Conservation (phyloP, 345 rosid genomes). For the Sisymbrium irio region DNA sequence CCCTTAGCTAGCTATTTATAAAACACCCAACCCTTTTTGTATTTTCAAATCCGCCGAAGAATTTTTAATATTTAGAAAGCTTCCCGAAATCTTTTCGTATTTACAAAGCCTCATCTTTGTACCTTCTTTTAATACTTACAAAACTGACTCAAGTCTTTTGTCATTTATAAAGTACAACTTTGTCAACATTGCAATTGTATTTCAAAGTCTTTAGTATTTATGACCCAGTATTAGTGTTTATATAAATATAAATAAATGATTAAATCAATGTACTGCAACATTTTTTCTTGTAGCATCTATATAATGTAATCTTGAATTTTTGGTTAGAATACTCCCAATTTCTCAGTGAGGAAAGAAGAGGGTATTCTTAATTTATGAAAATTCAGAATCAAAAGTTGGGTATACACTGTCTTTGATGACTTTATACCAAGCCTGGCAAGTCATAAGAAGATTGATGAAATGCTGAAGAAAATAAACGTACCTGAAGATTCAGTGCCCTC, state of each 20-base stretch:
- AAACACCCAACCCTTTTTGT: not conserved
- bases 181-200: not conserved
- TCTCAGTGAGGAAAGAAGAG: conserved; percentile 11
- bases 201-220: not conserved
- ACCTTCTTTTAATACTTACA: not conserved
- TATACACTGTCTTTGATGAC: conserved; percentile 15
- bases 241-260: not conserved
- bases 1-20: not conserved
- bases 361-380: not conserved
- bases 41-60: not conserved
- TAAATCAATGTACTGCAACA: conserved; percentile 1
- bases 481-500: conserved; percentile 25
- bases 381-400: conserved; percentile 16
- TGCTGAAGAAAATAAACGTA: not conserved
- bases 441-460: conserved; percentile 10
- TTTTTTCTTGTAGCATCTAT: not conserved
- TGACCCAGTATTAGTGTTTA: not conserved
- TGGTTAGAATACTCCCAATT: conserved; percentile 6
- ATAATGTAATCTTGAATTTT: not conserved
- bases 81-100: not conserved
- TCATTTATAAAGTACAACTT: not conserved
- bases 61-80: not conserved
- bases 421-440: conserved; percentile 6
- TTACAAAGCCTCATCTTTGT: not conserved
- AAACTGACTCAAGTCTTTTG: not conserved